phyloP scores from a whole-genome alignment of 2,329 filamentous ascomycete genomes.

The Diaporthe citrichinensis region DNA sequence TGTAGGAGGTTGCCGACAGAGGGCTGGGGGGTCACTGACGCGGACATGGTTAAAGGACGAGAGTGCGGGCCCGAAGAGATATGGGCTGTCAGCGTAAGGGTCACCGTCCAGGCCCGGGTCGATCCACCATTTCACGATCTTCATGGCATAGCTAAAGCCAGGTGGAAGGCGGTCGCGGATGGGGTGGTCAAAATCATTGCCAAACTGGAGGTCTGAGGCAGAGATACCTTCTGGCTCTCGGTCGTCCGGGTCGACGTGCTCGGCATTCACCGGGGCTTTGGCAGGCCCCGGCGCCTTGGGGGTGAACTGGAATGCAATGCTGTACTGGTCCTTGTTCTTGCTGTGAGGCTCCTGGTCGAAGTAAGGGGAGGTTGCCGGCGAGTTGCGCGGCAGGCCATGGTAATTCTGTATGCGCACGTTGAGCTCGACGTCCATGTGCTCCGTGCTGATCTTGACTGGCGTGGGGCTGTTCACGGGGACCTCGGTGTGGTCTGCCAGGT shows the following conservation, averaged over 20 bases:
- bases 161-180: slow-evolving; percentile 89
- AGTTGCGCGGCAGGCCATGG: slow-evolving; percentile 77
- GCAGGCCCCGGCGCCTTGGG: slow-evolving; percentile 66
- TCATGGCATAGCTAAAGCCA: slow-evolving; percentile 87
- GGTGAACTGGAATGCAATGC: slow-evolving; percentile 83
- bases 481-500: slow-evolving; percentile 77
- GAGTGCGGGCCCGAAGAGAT: slow-evolving; percentile 86
- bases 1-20: neutral
- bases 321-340: slow-evolving; percentile 82
- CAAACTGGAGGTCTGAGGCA: slow-evolving; percentile 85
- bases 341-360: slow-evolving; percentile 80
- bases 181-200: slow-evolving; percentile 94
- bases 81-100: slow-evolving; percentile 87
- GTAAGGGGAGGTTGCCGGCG: slow-evolving; percentile 81
- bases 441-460: slow-evolving; percentile 73
- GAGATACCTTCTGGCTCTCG: slow-evolving; percentile 65
- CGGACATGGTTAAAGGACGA: slow-evolving; percentile 84
- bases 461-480: slow-evolving; percentile 82
- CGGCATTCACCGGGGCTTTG: slow-evolving; percentile 37
- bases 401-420: slow-evolving; percentile 80
- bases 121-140: slow-evolving; percentile 89
- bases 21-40: slow-evolving; percentile 53
- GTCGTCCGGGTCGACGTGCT: slow-evolving; percentile 44
- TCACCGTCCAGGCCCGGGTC: slow-evolving; percentile 94
- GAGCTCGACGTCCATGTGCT: slow-evolving; percentile 76